Conservation (phyloP, 1,284 basidiomycete genomes). For the Phylloporus sp. region DNA sequence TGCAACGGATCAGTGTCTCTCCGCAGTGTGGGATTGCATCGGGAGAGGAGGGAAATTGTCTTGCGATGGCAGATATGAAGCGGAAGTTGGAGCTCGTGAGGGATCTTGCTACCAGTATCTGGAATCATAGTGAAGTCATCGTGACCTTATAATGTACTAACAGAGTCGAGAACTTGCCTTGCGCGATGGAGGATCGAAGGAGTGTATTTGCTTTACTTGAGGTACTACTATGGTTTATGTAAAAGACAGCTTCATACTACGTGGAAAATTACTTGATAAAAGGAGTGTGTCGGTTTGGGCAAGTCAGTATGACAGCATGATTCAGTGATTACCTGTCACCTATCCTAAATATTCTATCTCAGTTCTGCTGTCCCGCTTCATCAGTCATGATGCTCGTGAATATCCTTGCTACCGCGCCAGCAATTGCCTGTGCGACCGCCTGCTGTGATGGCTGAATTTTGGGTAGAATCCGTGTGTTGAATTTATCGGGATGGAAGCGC, state of each 20-base stretch:
- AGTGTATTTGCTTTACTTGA: too few species aligned
- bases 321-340: too few species aligned
- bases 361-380: conserved; percentile 12
- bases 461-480: conserved; percentile 48
- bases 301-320: too few species aligned
- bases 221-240: too few species aligned
- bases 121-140: conserved; percentile 35
- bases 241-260: too few species aligned
- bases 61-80: conserved; percentile 32
- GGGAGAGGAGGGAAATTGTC: conserved; percentile 67
- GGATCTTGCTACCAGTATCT: conserved; percentile 33
- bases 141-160: too few species aligned
- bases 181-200: too few species aligned
- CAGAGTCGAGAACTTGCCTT: too few species aligned
- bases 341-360: neutral
- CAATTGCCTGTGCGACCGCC: conserved; percentile 52
- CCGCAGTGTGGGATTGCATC: conserved; percentile 83
- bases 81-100: conserved; percentile 34
- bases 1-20: conserved; percentile 72
- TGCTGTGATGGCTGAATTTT: conserved; percentile 54
- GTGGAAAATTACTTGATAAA: too few species aligned
- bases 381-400: conserved; percentile 42
- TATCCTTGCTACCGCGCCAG: conserved; percentile 56
- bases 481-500: conserved; percentile 64
- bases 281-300: too few species aligned